Evolutionary conservation across 495 filamentous ascomycete genomes (phyloP).

Genomic region (Platismatia glauca): DNA sequence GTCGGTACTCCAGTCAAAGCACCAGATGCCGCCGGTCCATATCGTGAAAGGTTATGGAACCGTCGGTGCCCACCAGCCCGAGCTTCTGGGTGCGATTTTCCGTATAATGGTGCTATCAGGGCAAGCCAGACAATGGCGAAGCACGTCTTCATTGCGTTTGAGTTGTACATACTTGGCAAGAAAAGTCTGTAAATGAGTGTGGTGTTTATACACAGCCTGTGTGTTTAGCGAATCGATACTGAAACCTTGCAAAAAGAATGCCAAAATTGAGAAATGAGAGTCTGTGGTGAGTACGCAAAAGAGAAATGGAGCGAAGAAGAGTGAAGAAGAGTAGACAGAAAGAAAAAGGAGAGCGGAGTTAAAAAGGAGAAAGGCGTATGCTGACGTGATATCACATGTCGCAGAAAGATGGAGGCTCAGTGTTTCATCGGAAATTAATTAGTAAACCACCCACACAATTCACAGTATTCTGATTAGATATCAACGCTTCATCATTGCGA

Average conservation of each 20-base stretch:
- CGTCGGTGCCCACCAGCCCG: not conserved
- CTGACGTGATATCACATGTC: no score
- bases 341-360: not conserved
- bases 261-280: not conserved
- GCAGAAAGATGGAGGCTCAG: not conserved
- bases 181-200: not conserved
- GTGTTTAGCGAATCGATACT: not conserved
- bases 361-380: not conserved
- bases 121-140: not conserved
- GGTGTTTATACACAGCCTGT: not conserved
- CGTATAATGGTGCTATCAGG: not conserved
- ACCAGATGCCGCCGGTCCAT: not conserved
- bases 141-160: not conserved
- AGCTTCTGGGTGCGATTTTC: not conserved
- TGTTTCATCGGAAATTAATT: not conserved
- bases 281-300: not conserved
- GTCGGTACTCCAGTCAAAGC: not conserved
- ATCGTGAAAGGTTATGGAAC: not conserved
- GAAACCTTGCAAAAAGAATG: not conserved
- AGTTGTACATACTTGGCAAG: not conserved
- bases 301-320: not conserved
- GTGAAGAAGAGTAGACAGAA: not conserved
- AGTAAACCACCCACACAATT: not conserved
- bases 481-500: no score
- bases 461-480: not conserved